Evolutionary conservation across 1,284 basidiomycete genomes (phyloP).

Genomic region (Filobasidium uniguttulatum): DNA sequence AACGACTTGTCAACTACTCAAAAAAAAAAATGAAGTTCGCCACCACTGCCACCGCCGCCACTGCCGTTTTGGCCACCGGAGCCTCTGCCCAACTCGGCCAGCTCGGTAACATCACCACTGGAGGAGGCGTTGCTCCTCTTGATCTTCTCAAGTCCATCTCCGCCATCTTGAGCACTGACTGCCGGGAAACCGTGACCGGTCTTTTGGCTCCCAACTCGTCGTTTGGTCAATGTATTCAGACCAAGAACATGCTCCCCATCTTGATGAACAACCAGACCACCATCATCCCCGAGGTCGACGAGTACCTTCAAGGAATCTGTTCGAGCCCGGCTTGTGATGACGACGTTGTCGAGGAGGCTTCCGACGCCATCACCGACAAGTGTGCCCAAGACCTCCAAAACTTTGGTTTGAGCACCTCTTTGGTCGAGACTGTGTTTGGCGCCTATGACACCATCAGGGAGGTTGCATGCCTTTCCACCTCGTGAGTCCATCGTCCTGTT

Average conservation of each 20-base stretch:
- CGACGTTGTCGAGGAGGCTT: slow-evolving; percentile 22
- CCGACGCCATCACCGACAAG: slow-evolving; percentile 18
- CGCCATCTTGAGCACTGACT: slow-evolving; percentile 8
- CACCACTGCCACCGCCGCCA: slow-evolving; percentile 7
- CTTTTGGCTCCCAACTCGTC: slow-evolving; percentile 7
- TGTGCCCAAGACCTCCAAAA: slow-evolving; percentile 26
- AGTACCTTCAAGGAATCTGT: slow-evolving; percentile 27
- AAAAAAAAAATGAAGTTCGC: slow-evolving; percentile 12
- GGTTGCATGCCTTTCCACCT: slow-evolving; percentile 30
- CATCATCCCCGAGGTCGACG: slow-evolving; percentile 25
- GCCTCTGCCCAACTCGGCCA: slow-evolving; percentile 4
- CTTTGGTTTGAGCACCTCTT: slow-evolving; percentile 20
- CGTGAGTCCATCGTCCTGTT: slow-evolving; percentile 13
- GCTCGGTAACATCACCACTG: too few species aligned
- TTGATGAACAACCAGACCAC: slow-evolving; percentile 20
- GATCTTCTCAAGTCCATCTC: not conserved
- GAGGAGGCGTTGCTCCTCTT: slow-evolving; percentile 2
- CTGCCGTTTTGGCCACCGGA: slow-evolving; percentile 6
- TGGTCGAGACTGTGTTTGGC: slow-evolving; percentile 19
- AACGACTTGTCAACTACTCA: not conserved
- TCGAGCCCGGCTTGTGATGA: slow-evolving; percentile 26
- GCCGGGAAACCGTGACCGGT: slow-evolving; percentile 5
- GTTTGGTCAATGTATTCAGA: slow-evolving; percentile 8
- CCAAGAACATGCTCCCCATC: slow-evolving; percentile 11
- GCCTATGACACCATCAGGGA: slow-evolving; percentile 31